Percentiles rank a stretch among this genome's conserved stretches.
phyloP scores from a whole-genome alignment of 2,329 filamentous ascomycete genomes.

The Akanthomyces uredinophilus region DNA sequence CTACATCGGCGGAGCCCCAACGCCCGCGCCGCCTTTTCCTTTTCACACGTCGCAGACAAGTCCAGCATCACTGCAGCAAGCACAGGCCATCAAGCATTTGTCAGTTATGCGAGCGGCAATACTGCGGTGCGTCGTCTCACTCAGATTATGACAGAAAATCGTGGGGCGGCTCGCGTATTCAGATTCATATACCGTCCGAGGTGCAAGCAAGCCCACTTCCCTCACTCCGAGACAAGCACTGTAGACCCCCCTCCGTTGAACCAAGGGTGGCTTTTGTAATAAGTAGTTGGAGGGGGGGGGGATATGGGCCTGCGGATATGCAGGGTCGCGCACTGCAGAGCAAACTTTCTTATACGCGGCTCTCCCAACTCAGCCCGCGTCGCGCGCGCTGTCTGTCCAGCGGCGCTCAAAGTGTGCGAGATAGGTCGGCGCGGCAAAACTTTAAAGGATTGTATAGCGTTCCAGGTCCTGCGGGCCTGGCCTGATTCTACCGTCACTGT shows the following conservation, averaged over 20 bases:
- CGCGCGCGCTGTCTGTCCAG: not conserved
- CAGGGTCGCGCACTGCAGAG: not conserved
- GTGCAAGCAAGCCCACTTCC: too few species aligned
- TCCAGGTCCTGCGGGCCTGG: not conserved
- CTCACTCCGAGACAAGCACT: not conserved
- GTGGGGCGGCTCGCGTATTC: too few species aligned
- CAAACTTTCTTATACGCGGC: not conserved
- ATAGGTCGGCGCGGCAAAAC: not conserved
- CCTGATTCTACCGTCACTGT: slow-evolving; percentile 1
- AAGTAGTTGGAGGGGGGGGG: too few species aligned
- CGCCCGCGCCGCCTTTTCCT: too few species aligned
- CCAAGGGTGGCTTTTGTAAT: not conserved
- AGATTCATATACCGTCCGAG: too few species aligned
- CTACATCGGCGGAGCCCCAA: not conserved
- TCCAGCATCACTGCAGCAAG: too few species aligned
- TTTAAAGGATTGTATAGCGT: not conserved
- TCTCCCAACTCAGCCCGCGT: not conserved
- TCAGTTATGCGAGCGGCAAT: too few species aligned
- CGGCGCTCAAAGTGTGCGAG: not conserved
- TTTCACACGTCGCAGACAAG: not conserved
- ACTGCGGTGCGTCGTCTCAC: too few species aligned
- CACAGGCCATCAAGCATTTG: too few species aligned
- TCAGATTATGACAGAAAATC: too few species aligned
- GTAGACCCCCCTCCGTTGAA: not conserved
- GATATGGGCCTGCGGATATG: not conserved